These are phyloP conservation scores for Aphanomyces euteiches DNA, from an alignment of 352 stramenopile species.

Conservation along the genomic window DNA sequence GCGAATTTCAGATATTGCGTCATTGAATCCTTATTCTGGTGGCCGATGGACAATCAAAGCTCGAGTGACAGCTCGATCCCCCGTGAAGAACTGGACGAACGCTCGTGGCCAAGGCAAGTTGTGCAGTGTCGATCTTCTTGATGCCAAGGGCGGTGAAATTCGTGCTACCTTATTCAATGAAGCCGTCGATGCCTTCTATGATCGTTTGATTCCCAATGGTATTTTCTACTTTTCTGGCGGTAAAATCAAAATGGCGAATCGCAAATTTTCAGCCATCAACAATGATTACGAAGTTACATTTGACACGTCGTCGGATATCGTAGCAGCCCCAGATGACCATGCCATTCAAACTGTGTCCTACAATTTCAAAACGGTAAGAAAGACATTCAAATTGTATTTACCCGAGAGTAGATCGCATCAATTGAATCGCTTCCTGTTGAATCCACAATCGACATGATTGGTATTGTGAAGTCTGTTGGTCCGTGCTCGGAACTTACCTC, in stretches of 20 bases:
- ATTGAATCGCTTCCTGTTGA: slow-evolving; percentile 87
- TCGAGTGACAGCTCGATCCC: slow-evolving; percentile 89
- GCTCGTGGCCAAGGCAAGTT: slow-evolving; percentile 94
- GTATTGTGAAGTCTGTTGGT: slow-evolving; percentile 90
- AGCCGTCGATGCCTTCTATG: slow-evolving; percentile 96
- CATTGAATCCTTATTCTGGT: slow-evolving; percentile 93
- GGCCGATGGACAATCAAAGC: slow-evolving; percentile 96
- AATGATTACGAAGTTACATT: slow-evolving; percentile 98
- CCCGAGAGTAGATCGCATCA: slow-evolving; percentile 73
- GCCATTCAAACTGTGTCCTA: slow-evolving; percentile 90
- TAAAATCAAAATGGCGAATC: slow-evolving; percentile 96
- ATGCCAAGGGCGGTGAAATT: slow-evolving; percentile 94
- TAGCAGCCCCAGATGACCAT: slow-evolving; percentile 80
- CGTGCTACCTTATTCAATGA: slow-evolving; percentile 99
- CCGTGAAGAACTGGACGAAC: slow-evolving; percentile 96
- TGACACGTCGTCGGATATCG: slow-evolving; percentile 94
- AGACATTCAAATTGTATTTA: neutral
- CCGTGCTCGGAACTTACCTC: slow-evolving; percentile 91
- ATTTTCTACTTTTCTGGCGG: slow-evolving; percentile 95
- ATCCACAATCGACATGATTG: slow-evolving; percentile 93
- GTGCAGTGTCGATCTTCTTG: slow-evolving; percentile 95
- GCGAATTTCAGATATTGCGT: slow-evolving; percentile 77
- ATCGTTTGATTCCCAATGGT: slow-evolving; percentile 74
- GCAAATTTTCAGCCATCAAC: slow-evolving; percentile 95
- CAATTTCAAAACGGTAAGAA: slow-evolving; percentile 79